Evolutionary conservation across 495 filamentous ascomycete species (phyloP).

Genomic region (Penicillium lagena): DNA sequence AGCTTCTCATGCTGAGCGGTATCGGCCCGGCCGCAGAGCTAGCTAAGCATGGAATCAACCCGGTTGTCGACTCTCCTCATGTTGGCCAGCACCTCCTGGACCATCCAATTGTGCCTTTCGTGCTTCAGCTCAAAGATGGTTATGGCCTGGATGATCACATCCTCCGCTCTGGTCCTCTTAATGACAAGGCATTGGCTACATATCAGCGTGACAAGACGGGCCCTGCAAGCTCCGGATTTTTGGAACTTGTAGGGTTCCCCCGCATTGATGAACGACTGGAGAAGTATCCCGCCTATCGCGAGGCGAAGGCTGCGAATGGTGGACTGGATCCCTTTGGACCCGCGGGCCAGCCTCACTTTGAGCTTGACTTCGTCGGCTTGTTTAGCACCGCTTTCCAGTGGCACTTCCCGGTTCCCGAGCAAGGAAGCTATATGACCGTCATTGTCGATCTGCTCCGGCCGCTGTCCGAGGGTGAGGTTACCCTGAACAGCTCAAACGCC

Average conservation of each 20-base stretch:
- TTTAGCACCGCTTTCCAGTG: slow-evolving; percentile 56
- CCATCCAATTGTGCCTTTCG: slow-evolving; percentile 38
- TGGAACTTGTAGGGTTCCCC: slow-evolving; percentile 45
- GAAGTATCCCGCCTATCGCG: slow-evolving; percentile 33
- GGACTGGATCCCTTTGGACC: slow-evolving; percentile 51
- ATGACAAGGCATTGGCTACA: slow-evolving; percentile 19
- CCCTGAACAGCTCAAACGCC: slow-evolving; percentile 44
- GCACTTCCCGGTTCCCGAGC: slow-evolving; percentile 45
- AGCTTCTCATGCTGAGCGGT: slow-evolving; percentile 57
- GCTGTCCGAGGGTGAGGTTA: slow-evolving; percentile 41
- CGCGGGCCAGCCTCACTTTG: slow-evolving; percentile 55
- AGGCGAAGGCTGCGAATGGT: slow-evolving; percentile 38
- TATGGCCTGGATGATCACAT: slow-evolving; percentile 41
- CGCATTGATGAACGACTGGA: slow-evolving; percentile 39
- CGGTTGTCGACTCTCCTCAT: slow-evolving; percentile 43
- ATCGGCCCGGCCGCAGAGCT: slow-evolving; percentile 47
- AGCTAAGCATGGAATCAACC: slow-evolving; percentile 31
- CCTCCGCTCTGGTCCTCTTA: slow-evolving; percentile 23
- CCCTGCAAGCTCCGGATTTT: slow-evolving; percentile 37
- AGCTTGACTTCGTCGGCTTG: slow-evolving; percentile 56
- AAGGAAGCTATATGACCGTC: slow-evolving; percentile 46
- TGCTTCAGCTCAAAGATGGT: slow-evolving; percentile 44
- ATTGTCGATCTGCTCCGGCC: slow-evolving; percentile 54
- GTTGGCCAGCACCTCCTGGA: slow-evolving; percentile 59
- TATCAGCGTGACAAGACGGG: slow-evolving; percentile 38